These are phyloP conservation scores for Salix viminalis DNA, from an alignment of 345 rosid genomes.

Conservation along the genomic window DNA sequence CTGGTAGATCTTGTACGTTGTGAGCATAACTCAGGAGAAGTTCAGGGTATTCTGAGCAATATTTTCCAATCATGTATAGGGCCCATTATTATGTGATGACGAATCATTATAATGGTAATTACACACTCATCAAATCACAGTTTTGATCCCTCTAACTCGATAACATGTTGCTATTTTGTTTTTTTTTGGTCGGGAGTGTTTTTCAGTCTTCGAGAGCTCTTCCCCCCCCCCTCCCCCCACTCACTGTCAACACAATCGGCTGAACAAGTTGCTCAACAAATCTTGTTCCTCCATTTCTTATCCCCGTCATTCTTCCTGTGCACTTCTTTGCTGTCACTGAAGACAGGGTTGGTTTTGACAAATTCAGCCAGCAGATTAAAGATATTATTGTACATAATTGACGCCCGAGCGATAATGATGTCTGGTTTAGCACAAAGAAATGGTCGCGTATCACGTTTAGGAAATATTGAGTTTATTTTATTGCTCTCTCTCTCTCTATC, in stretches of 20 bases:
- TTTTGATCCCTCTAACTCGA: slow-evolving; percentile 22
- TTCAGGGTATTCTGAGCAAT: slow-evolving; percentile 55
- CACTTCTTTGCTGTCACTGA: too few relatives aligned
- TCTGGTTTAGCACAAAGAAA: too few relatives aligned
- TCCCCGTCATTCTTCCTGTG: neutral
- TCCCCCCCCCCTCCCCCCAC: too few relatives aligned
- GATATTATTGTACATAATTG: neutral
- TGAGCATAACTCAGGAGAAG: slow-evolving; percentile 84
- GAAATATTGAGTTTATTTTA: too few relatives aligned
- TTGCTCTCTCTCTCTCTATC: too few relatives aligned
- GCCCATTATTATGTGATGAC: slow-evolving; percentile 47
- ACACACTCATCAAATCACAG: slow-evolving; percentile 13
- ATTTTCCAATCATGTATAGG: slow-evolving; percentile 82
- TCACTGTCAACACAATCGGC: neutral
- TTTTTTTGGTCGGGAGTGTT: too few relatives aligned
- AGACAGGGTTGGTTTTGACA: too few relatives aligned
- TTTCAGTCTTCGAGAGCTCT: too few relatives aligned
- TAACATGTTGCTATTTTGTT: too few relatives aligned
- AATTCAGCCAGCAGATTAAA: neutral
- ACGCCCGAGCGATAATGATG: neutral
- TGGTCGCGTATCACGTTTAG: too few relatives aligned
- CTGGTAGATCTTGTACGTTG: slow-evolving; percentile 73
- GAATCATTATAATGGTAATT: neutral
- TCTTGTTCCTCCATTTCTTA: neutral
- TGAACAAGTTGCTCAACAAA: neutral